Evolutionary conservation across 352 stramenopile genomes (phyloP), one percentile per base, ranked within the genome.

Genomic region (Aphanomyces astaci): DNA sequence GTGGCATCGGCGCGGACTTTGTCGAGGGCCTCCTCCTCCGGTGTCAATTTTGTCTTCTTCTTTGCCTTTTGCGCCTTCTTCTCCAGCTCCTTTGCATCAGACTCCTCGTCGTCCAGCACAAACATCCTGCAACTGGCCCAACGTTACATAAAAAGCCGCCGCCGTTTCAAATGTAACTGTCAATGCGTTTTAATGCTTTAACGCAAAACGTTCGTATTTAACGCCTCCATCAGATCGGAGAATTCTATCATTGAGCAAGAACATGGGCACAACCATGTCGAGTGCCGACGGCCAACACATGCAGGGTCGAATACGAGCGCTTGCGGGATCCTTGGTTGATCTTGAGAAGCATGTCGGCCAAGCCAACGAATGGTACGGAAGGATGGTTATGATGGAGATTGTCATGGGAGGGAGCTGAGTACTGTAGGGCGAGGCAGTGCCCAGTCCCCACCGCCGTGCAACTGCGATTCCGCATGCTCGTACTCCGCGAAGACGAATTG

Each of bases 281-380:
- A 59, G 67, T 4, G 68, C 30, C 51, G 75, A 81, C 30, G 81
- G 88, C 62, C 81, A 91, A 66, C 80, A 81, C 70, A 88, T 89
- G 80, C 78, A 84, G 71, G 84, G 87, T 66, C 82, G 82, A 52
- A 79, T 89, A 17, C 74, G 78, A 48, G 78, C 86, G 72, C 77
- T 72, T 59, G 88, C 89, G 72, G 80, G 80, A 65, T 84, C 78
- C 15, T 88, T 88, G 72, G 66, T 78, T 59, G 82, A 91, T 64
- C 84, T 91, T 63, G 81, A 78, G 24, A 73, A 75, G 51, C 82
- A 91, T 73, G 70, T 91, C 53, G 73, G 81, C 66, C 82, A 87
- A 55, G 82, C 79, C 30, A 91, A 91, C 75, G 82, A 91, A 71
- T 91, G 82, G 82, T 91, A 77, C n/a, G n/a, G n/a, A n/a, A n/a